phyloP scores from a whole-genome alignment of 805 yeast genomes.

The Kuraishia floccosa region DNA sequence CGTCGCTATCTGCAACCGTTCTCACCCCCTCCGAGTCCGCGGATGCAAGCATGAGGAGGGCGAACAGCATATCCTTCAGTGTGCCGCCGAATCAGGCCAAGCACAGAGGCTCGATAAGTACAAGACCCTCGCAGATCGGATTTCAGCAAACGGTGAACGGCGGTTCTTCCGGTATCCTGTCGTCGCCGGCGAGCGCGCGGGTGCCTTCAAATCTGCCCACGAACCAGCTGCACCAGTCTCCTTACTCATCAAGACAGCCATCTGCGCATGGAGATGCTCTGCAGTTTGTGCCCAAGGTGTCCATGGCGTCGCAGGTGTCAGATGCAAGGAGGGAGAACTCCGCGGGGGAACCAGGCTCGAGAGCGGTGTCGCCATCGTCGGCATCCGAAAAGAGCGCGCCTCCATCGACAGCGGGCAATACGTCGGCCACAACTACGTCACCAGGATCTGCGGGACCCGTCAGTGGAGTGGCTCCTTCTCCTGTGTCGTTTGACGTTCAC shows the following conservation, averaged over 20 bases:
- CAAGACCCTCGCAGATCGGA: constrained; percentile 34
- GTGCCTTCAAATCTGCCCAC: background rate
- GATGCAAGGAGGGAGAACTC: no score
- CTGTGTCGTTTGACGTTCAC: constrained; percentile 9
- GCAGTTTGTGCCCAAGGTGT: constrained; percentile 1
- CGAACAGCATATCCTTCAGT: constrained; percentile 30
- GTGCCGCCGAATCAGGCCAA: constrained; percentile 29
- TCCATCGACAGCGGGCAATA: background rate
- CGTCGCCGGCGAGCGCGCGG: background rate
- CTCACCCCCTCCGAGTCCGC: no score
- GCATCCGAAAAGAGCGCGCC: no score
- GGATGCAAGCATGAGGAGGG: constrained; percentile 9
- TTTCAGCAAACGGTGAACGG: background rate
- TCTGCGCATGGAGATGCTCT: constrained; percentile 5
- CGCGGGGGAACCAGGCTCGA: no score
- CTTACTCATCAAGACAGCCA: constrained; percentile 6
- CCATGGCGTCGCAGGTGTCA: constrained; percentile 2
- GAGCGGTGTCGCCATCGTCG: no score
- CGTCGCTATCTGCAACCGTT: no score
- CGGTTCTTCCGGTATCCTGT: background rate
- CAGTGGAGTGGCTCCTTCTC: constrained; percentile 5
- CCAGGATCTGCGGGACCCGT: background rate
- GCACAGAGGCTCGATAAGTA: constrained; percentile 48
- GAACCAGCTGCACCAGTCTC: constrained; percentile 1
- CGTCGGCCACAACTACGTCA: background rate